These are phyloP conservation scores for Vitis rotundifolia DNA, from an alignment of 164 flowering plant genomes.

Conservation along the genomic window DNA sequence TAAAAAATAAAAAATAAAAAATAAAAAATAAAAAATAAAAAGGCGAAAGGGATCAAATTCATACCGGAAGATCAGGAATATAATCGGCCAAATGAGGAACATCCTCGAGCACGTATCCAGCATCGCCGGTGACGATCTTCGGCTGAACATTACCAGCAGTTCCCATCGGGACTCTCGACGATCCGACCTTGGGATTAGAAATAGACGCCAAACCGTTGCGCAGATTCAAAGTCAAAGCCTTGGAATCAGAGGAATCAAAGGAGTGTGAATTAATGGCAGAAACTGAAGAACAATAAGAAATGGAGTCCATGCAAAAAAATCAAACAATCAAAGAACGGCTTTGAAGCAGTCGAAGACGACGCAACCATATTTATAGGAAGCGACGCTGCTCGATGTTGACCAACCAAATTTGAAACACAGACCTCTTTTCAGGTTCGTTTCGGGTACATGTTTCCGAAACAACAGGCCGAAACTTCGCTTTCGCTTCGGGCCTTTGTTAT, in stretches of 20 bases:
- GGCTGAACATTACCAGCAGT: not conserved
- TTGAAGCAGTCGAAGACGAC: not conserved
- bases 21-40: not conserved
- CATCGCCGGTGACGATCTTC: slow-evolving; percentile 36
- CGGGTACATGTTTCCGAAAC: too few species aligned
- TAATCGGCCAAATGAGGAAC: slow-evolving; percentile 68
- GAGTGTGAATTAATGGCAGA: slow-evolving; percentile 6
- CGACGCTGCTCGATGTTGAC: not conserved
- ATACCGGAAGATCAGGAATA: slow-evolving; percentile 55
- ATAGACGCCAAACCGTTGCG: not conserved
- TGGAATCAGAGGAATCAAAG: slow-evolving; percentile 3
- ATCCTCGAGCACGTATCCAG: slow-evolving; percentile 61
- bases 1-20: not conserved
- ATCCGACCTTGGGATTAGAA: slow-evolving; percentile 2
- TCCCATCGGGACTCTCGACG: slow-evolving; percentile 1
- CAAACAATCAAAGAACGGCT: too few species aligned
- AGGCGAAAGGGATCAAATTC: slow-evolving; percentile 1
- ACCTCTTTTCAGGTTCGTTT: too few species aligned
- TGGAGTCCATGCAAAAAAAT: slow-evolving; percentile 7
- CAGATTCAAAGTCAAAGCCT: not conserved
- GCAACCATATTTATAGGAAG: slow-evolving; percentile 14
- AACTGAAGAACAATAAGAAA: not conserved
- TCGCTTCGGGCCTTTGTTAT: too few species aligned
- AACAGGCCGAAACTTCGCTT: too few species aligned
- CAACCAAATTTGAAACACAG: not conserved